Conservation (phyloP, 352 stramenopile genomes). For the Phytophthora multivora region DNA sequence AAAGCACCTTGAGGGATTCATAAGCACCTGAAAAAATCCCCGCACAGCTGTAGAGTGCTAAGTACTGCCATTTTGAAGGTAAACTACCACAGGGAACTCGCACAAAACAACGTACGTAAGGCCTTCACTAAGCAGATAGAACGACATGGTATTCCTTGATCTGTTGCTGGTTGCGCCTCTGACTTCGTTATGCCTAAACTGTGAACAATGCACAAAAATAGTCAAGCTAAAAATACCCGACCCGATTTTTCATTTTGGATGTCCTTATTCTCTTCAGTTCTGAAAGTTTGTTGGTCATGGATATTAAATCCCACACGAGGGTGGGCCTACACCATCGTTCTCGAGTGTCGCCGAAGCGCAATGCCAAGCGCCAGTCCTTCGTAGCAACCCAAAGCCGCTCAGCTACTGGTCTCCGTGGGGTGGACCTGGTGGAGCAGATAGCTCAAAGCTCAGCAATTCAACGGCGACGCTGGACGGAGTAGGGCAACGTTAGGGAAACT, state of each 20-base stretch:
- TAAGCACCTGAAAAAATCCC: slow-evolving; percentile 66
- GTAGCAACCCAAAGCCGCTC: slow-evolving; percentile 15
- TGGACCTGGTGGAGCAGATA: slow-evolving; percentile 62
- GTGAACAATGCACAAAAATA: no score
- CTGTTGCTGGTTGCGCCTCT: slow-evolving; percentile 3
- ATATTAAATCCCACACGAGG: slow-evolving; percentile 10
- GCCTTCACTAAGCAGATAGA: slow-evolving; percentile 75
- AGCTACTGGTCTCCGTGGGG: slow-evolving; percentile 32
- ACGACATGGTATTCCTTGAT: slow-evolving; percentile 44
- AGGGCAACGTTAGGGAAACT: neutral
- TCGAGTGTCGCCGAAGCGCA: slow-evolving; percentile 5
- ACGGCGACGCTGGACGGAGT: slow-evolving; percentile 65
- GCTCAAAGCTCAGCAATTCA: slow-evolving; percentile 53
- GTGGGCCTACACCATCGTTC: neutral
- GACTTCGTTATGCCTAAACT: slow-evolving; percentile 13
- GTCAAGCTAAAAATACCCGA: no score
- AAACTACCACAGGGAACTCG: neutral
- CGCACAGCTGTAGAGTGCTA: slow-evolving; percentile 40
- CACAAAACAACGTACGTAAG: slow-evolving; percentile 49
- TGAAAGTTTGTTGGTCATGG: slow-evolving; percentile 3
- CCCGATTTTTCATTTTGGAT: no score
- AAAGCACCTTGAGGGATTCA: slow-evolving; percentile 75
- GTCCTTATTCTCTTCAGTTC: neutral
- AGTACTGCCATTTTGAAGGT: no score
- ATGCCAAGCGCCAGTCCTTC: slow-evolving; percentile 3